A percentile compares a stretch with the other conserved stretches of the same genome.
Evolutionary conservation across 306 rosid genomes (phyloP).

Genomic region (Cucumis cinereus): DNA sequence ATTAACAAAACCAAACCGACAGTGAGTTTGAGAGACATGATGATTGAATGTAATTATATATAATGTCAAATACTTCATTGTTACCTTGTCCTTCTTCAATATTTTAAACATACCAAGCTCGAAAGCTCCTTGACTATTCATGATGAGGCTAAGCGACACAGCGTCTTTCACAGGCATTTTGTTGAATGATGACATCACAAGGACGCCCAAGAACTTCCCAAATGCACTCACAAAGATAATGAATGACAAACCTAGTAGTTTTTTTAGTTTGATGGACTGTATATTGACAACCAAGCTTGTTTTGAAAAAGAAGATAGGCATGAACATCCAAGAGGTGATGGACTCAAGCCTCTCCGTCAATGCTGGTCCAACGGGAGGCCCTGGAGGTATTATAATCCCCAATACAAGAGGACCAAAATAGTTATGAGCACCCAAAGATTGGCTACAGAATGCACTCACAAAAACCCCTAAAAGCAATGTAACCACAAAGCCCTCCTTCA

Average conservation of each 20-base stretch:
- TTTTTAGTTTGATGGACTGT: neutral
- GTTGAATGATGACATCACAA: constrained; percentile 1
- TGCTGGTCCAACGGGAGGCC: constrained; percentile 15
- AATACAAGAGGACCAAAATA: constrained; percentile 21
- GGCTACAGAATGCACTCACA: constrained; percentile 12
- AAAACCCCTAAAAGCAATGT: constrained; percentile 8
- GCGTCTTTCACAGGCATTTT: constrained; percentile 17
- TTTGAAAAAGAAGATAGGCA: constrained; percentile 20
- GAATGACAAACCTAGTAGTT: neutral
- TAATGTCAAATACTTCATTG: neutral
- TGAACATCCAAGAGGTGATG: constrained; percentile 14
- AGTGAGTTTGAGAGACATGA: neutral
- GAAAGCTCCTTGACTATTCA: constrained; percentile 18
- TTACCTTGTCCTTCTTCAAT: constrained; percentile 5
- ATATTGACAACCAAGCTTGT: constrained; percentile 16
- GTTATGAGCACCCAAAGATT: constrained; percentile 11
- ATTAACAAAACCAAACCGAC: neutral
- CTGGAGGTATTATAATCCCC: constrained; percentile 17
- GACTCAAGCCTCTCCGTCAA: constrained; percentile 14
- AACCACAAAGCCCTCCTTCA: constrained; percentile 2
- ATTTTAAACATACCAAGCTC: constrained; percentile 17
- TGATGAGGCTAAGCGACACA: constrained; percentile 20
- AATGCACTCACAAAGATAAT: constrained; percentile 9
- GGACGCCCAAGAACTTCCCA: constrained; percentile 19
- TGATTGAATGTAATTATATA: no score